Percentiles rank a stretch among this genome's conserved stretches.
Evolutionary conservation across 83 land plant species (phyloP).

Genomic region (Picea engelmannii): DNA sequence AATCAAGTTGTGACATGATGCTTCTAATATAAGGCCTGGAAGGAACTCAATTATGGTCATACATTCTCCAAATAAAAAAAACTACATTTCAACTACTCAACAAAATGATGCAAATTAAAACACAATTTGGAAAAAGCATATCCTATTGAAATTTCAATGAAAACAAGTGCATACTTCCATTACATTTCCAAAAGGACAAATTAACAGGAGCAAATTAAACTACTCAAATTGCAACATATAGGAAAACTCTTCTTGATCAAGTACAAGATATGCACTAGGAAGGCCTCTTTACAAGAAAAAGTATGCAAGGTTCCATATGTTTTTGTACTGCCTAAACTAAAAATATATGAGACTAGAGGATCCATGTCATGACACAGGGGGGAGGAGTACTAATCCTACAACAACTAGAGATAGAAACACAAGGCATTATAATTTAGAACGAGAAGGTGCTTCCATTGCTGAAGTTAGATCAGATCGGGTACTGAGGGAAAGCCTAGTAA

Average conservation of each 20-base stretch:
- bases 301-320: too few species aligned
- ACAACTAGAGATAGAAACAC: not conserved
- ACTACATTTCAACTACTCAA: not conserved
- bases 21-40: not conserved
- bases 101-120: not conserved
- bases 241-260: too few species aligned
- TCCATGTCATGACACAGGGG: too few species aligned
- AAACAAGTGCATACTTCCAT: not conserved
- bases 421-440: not conserved
- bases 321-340: too few species aligned
- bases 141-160: not conserved
- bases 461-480: too few species aligned
- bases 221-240: too few species aligned
- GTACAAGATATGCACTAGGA: not conserved
- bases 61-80: not conserved
- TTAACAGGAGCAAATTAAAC: too few species aligned
- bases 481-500: too few species aligned
- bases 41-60: not conserved
- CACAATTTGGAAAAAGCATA: not conserved
- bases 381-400: too few species aligned
- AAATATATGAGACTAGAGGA: too few species aligned
- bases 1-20: not conserved
- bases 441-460: not conserved
- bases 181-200: too few species aligned
- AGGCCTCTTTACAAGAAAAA: not conserved